Base-by-base conservation (phyloP, 2,329 filamentous ascomycete genomes). In the Botryosphaeria dothidea region DNA sequence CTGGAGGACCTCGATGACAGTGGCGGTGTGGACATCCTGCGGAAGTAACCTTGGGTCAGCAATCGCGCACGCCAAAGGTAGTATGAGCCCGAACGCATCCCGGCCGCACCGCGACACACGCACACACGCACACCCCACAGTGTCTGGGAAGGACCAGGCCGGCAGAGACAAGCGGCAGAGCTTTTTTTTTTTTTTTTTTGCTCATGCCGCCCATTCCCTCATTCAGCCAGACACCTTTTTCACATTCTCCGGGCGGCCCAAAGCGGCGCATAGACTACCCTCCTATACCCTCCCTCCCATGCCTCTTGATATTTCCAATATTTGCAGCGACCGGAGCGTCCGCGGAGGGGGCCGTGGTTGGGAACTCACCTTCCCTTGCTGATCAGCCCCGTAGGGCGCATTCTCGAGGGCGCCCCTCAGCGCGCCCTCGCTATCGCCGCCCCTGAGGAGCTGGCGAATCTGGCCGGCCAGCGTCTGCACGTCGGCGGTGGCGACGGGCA, bases 1-100 rank as follows among this genome's bases (percentile, higher is more conserved):
- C 79, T 97, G 93, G 69, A 99, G 84, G 66, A 98, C 93, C 81
- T 99, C 95, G 67, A 92, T 88, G 45, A 99, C 91, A 21, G 92
- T 94, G 70, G 92, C 88, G 69, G 97, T 83, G 78, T 98, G 93
- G 31, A 92, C 84, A 69, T 97, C 92, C 90, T 96, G 78, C 66
- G 64, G 48, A 64, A 60, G 56, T 60, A 46, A 60, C 56, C 41
- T 45, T 25, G 69, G 27, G 56, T 60, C 41, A 60, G 56, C 56
- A 60, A 46, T 23, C 5, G 56, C 31, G 31, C 31, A 19, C 54
- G 54, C 27, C 38, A 62, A 71, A 41, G 38, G 38, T 41, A 2
- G 38, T 41, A 41, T 41, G 38, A 41, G 17, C 38, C 38, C 11
- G 5, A 41, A 45, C n/a, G 41, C 56, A 45, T 31, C 36, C 52